phyloP scores from a whole-genome alignment of 1,284 basidiomycete genomes.

The Bjerkandera adusta region DNA sequence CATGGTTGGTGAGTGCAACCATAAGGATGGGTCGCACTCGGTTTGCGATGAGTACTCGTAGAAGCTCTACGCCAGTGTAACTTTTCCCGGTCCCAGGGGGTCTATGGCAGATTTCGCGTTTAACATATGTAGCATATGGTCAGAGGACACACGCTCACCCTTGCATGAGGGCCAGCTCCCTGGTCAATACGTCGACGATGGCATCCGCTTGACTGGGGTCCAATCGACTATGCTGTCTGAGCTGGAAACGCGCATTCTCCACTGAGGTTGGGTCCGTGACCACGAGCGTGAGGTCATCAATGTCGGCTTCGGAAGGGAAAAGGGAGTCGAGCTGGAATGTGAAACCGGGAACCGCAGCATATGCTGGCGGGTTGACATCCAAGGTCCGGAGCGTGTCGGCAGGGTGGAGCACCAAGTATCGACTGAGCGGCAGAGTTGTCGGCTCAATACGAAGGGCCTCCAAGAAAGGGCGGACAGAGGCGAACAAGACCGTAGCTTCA shows the following conservation, averaged over 20 bases:
- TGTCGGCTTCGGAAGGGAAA: conserved; percentile 29
- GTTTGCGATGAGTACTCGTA: conserved; percentile 59
- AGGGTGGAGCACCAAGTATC: conserved; percentile 35
- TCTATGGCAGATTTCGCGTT: too few relatives aligned
- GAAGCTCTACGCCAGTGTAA: conserved; percentile 63
- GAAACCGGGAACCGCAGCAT: conserved; percentile 25
- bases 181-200: conserved; percentile 54
- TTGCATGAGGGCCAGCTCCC: conserved; percentile 66
- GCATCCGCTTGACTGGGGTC: conserved; percentile 70
- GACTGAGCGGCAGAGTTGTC: conserved; percentile 26
- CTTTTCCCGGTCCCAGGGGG: conserved; percentile 80
- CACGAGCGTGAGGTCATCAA: conserved; percentile 19
- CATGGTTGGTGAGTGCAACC: conserved; percentile 77
- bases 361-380: conserved; percentile 22
- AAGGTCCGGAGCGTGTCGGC: conserved; percentile 14
- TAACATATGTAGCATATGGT: too few relatives aligned
- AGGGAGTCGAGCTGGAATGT: conserved; percentile 27
- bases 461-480: conserved; percentile 31
- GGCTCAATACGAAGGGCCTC: conserved; percentile 29
- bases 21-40: conserved; percentile 54
- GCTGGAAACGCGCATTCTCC: conserved; percentile 38
- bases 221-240: conserved; percentile 47
- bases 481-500: conserved; percentile 30
- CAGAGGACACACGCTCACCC: too few relatives aligned
- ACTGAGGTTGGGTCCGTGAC: conserved; percentile 20